A percentile compares a stretch with the other conserved stretches of the same genome.
Evolutionary conservation across 331 rosid genomes (phyloP).

Genomic region (Malus hybrid): DNA sequence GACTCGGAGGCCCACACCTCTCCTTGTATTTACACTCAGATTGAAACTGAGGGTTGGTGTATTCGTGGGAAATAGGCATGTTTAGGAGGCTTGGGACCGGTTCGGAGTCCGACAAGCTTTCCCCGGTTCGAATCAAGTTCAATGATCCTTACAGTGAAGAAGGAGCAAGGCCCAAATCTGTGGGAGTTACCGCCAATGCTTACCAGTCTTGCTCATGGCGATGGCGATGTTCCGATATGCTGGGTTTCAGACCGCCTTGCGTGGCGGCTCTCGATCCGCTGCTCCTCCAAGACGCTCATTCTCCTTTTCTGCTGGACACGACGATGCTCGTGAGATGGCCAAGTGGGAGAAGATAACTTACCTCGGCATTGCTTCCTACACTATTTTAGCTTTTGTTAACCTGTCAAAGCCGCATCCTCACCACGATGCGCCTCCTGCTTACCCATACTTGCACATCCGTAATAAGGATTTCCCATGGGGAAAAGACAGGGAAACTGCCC

Average conservation of each 20-base stretch:
- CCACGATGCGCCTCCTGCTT: conserved; percentile 52
- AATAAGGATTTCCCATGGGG: conserved; percentile 99
- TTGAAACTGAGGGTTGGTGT: conserved; percentile 35
- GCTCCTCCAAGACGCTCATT: conserved; percentile 50
- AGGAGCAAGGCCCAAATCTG: conserved; percentile 26
- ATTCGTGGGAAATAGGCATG: conserved; percentile 89
- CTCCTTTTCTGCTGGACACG: conserved; percentile 60
- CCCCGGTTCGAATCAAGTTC: conserved; percentile 55
- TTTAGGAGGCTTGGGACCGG: conserved; percentile 79
- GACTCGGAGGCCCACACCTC: conserved; percentile 73
- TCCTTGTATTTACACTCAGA: conserved; percentile 83
- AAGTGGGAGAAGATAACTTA: conserved; percentile 98
- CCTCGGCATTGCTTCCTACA: conserved; percentile 63
- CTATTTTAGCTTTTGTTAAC: conserved; percentile 35
- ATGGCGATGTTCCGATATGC: conserved; percentile 65
- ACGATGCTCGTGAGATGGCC: conserved; percentile 80
- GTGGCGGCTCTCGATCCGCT: conserved; percentile 45
- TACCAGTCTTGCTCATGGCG: conserved; percentile 93
- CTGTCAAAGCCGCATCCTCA: conserved; percentile 90
- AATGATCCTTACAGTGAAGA: conserved; percentile 10
- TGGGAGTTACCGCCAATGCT: conserved; percentile 79
- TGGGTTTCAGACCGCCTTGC: conserved; percentile 53
- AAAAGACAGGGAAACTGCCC: no score
- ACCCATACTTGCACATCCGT: conserved; percentile 83
- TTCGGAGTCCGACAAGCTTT: conserved; percentile 48